These are phyloP conservation scores for Blastobotrys niveus DNA, from an alignment of 1,139 yeast species.

Conservation along the genomic window DNA sequence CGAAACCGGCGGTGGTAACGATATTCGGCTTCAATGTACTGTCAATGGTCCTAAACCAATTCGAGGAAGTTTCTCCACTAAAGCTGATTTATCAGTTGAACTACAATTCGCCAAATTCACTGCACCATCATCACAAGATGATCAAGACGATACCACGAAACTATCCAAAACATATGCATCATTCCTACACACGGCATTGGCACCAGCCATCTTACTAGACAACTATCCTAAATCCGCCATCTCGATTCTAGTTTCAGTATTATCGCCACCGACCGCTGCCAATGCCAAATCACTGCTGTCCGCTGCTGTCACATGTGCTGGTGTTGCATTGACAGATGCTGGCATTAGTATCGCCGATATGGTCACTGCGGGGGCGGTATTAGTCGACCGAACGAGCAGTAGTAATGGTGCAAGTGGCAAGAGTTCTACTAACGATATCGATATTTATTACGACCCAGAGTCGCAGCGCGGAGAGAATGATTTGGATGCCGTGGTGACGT, in stretches of 20 bases:
- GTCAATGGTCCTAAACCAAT: slow-evolving; percentile 90
- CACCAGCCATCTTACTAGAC: slow-evolving; percentile 58
- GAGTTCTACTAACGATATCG: slow-evolving; percentile 4
- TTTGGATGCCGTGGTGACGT: slow-evolving; percentile 41
- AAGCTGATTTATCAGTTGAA: slow-evolving; percentile 65
- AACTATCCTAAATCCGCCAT: slow-evolving; percentile 88
- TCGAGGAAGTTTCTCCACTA: slow-evolving; percentile 64
- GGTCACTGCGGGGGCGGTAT: slow-evolving; percentile 64
- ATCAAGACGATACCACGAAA: slow-evolving; percentile 32
- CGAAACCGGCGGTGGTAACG: slow-evolving; percentile 47
- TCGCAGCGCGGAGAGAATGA: slow-evolving; percentile 18
- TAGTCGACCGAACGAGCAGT: slow-evolving; percentile 13
- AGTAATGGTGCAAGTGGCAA: too few relatives aligned
- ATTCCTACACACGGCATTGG: slow-evolving; percentile 52
- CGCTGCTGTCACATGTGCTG: slow-evolving; percentile 45
- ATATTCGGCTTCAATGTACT: slow-evolving; percentile 58
- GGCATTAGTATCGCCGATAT: slow-evolving; percentile 70
- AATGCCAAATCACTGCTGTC: slow-evolving; percentile 35
- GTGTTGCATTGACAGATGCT: slow-evolving; percentile 16
- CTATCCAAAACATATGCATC: slow-evolving; percentile 46
- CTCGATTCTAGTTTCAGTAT: slow-evolving; percentile 66
- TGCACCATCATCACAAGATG: slow-evolving; percentile 16
- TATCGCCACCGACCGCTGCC: slow-evolving; percentile 39
- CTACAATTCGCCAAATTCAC: slow-evolving; percentile 54
- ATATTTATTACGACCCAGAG: slow-evolving; percentile 19